phyloP scores from a whole-genome alignment of 2,329 filamentous ascomycete species.

The Scolecobasidium constrictum region DNA sequence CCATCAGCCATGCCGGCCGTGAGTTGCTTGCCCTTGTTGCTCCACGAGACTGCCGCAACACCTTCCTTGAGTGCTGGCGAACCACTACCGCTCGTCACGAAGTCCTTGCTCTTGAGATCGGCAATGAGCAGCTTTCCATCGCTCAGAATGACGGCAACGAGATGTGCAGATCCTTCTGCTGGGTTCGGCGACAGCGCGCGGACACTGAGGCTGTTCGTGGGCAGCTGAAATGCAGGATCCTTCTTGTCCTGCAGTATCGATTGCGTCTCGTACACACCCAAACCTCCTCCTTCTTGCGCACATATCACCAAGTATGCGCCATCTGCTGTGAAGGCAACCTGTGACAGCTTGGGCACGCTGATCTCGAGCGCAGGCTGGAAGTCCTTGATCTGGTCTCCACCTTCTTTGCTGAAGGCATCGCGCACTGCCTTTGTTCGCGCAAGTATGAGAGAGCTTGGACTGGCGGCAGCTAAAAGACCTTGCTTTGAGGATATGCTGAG shows the following conservation, averaged over 20 bases:
- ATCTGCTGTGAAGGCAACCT: conserved; percentile 83
- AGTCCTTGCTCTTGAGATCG: conserved; percentile 57
- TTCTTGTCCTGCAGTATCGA: conserved; percentile 55
- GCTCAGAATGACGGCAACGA: conserved; percentile 70
- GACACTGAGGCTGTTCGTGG: conserved; percentile 63
- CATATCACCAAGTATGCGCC: conserved; percentile 76
- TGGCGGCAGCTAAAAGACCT: conserved; percentile 77
- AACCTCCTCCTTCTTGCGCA: conserved; percentile 67
- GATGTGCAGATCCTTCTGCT: conserved; percentile 56
- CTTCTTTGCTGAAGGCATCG: conserved; percentile 56
- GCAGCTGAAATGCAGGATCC: conserved; percentile 61
- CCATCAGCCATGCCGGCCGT: conserved; percentile 78
- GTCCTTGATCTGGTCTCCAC: conserved; percentile 53
- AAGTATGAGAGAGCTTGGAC: conserved; percentile 67
- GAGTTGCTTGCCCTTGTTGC: conserved; percentile 82
- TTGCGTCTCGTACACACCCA: conserved; percentile 73
- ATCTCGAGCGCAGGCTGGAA: conserved; percentile 64
- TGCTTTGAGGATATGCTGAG: conserved; percentile 70
- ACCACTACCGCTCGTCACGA: conserved; percentile 50
- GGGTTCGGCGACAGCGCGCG: conserved; percentile 74
- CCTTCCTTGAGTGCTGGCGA: conserved; percentile 53
- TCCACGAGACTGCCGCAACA: conserved; percentile 84
- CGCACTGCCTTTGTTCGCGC: conserved; percentile 68
- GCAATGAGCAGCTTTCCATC: conserved; percentile 77
- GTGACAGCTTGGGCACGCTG: conserved; percentile 66